Evolutionary conservation across 345 rosid genomes (phyloP), one percentile per base, ranked within the genome.

Genomic region (Lepidium sativum): DNA sequence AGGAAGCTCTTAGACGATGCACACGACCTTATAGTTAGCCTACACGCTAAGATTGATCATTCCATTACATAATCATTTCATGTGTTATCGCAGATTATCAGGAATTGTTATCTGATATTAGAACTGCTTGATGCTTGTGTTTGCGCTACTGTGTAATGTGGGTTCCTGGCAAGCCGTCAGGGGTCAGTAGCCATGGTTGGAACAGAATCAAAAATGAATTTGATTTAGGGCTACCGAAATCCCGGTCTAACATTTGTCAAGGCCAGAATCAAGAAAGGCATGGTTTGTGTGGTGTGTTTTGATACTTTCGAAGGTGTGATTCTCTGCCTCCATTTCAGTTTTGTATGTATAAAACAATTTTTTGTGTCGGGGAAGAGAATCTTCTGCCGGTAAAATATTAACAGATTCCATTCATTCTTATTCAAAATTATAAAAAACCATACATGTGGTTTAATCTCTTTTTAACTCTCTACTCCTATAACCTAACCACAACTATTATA

Each of bases 1-100:
- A 86, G 96, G 99, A 95, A 88, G 84, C 97, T 95, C 69, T 73
- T 95, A 14, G 91, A 85, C 25, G 99, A 88, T 71, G 99, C 99
- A 3, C 95, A 91, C 20, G 76, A 85, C 66, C 83, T 95, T 81
- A 88, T 95, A 38, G 81, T 85, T 37, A 84, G 81, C 52, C 87
- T 95, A 55, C 96, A 88, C n/a, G 77, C 83, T 73, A 91, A 90
- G 79, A 81, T 90, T 17, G 76, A 87, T 75, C 61, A 80, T 40
- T 71, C 83, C 8, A 72, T 80, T 33, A 49, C 77, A 71, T 67
- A 21, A 37, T n/a, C 16, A 2, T 23, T 12, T 20, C 1, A 2
- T 11, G 2, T 11, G 60, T 38, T 38, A 11, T 16, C n/a, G 21
- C 2, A 8, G 11, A 3, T 31, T 12, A 50, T 23, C 53, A 48